phyloP scores from a whole-genome alignment of 805 yeast genomes.

The Metschnikowia sp. region DNA sequence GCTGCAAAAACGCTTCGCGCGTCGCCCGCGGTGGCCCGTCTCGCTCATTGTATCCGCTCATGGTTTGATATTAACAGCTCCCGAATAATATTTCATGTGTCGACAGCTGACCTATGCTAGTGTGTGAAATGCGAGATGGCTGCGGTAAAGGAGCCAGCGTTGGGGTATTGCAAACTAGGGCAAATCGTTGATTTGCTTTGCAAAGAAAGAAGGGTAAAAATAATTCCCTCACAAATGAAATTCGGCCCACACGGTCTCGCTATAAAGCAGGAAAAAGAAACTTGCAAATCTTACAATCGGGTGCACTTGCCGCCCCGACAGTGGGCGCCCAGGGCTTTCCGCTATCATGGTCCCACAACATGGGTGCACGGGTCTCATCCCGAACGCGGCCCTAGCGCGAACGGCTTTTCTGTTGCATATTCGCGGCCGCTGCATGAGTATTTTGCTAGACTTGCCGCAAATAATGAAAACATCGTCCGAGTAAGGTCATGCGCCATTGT shows the following conservation, averaged over 20 bases:
- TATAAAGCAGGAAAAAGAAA: slow-evolving; percentile 1
- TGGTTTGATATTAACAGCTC: neutral
- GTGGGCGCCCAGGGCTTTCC: slow-evolving; percentile 2
- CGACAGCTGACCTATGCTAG: no score
- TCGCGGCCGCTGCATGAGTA: no score
- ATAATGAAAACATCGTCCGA: neutral
- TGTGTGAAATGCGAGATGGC: no score
- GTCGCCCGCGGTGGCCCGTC: slow-evolving; percentile 1
- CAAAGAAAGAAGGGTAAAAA: no score
- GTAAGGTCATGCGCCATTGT: no score
- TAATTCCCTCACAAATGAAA: no score
- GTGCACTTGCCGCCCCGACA: slow-evolving; percentile 1
- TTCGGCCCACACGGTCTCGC: neutral
- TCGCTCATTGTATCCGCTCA: slow-evolving; percentile 1
- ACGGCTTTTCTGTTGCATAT: slow-evolving; percentile 2
- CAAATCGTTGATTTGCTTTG: no score
- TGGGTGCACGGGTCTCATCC: slow-evolving; percentile 5
- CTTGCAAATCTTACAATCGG: slow-evolving; percentile 3
- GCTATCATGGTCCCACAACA: neutral
- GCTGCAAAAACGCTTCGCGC: slow-evolving; percentile 11
- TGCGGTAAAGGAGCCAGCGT: no score
- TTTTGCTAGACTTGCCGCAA: neutral
- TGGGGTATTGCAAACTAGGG: no score
- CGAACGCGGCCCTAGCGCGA: neutral
- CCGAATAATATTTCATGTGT: no score